phyloP scores from a whole-genome alignment of 208 protist species.

The Leishmania amazonensis region DNA sequence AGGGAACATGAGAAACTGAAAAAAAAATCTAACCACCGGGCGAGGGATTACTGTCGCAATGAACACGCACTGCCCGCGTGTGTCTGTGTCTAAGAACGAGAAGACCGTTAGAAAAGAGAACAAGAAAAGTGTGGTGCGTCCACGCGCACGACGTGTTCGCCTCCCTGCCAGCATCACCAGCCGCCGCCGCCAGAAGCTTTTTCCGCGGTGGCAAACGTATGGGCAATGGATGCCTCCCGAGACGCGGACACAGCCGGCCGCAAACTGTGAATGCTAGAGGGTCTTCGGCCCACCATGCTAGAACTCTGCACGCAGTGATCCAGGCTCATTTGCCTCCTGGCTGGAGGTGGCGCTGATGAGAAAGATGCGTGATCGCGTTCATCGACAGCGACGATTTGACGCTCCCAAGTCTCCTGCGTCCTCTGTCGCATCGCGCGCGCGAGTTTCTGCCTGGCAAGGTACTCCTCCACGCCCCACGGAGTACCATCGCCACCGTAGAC shows the following conservation, averaged over 20 bases:
- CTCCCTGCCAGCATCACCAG: background rate
- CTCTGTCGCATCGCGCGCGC: conserved; percentile 17
- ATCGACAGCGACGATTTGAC: background rate
- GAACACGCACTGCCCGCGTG: background rate
- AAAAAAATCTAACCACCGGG: background rate
- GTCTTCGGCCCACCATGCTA: background rate
- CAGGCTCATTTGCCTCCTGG: background rate
- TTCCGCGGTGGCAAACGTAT: background rate
- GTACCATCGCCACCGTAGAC: conserved; percentile 28
- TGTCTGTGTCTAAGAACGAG: background rate
- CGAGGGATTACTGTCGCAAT: background rate
- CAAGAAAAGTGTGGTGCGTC: background rate
- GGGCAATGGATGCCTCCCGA: background rate
- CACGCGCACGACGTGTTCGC: background rate
- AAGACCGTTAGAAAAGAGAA: background rate
- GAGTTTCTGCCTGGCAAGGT: conserved; percentile 25
- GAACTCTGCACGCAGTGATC: background rate
- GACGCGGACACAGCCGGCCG: conserved; percentile 21
- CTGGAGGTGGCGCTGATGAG: background rate
- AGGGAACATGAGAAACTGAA: background rate
- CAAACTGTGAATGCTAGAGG: conserved; percentile 31
- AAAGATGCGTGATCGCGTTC: background rate
- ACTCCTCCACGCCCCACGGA: conserved; percentile 26
- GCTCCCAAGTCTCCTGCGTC: background rate
- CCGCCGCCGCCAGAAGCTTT: background rate